These are phyloP conservation scores for Ilyonectria destructans DNA, from an alignment of 2,329 filamentous ascomycete genomes.

Conservation along the genomic window DNA sequence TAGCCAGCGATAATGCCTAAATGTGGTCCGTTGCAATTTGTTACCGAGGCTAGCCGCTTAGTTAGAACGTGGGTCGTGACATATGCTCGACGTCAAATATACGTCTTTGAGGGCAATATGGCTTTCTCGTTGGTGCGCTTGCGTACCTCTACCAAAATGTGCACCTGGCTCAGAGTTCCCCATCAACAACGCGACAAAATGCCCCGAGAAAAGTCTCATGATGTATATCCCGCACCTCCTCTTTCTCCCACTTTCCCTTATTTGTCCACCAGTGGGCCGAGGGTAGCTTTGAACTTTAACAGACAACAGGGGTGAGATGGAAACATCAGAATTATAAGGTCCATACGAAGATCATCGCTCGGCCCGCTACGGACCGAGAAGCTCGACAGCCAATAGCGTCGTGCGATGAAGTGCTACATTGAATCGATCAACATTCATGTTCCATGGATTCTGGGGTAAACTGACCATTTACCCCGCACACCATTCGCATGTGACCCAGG, in stretches of 20 bases:
- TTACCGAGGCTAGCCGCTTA: too few species aligned
- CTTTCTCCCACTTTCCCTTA: neutral
- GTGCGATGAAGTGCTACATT: slow-evolving; percentile 5
- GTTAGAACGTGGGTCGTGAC: too few species aligned
- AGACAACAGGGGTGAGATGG: neutral
- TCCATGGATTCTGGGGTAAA: slow-evolving; percentile 13
- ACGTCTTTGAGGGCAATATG: too few species aligned
- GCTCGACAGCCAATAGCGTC: neutral
- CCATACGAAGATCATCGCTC: neutral
- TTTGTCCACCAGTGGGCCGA: neutral
- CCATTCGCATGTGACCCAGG: slow-evolving; percentile 7
- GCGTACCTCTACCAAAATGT: too few species aligned
- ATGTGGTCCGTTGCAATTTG: too few species aligned
- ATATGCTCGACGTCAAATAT: too few species aligned
- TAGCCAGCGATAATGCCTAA: too few species aligned
- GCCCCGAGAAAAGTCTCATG: neutral
- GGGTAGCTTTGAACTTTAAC: neutral
- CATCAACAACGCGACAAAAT: too few species aligned
- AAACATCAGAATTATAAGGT: neutral
- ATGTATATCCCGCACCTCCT: slow-evolving; percentile 1
- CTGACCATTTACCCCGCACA: slow-evolving; percentile 20
- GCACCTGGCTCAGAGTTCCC: too few species aligned
- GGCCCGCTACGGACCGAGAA: slow-evolving; percentile 20
- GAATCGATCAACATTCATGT: slow-evolving; percentile 7
- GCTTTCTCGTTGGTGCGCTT: too few species aligned